A percentile compares a stretch with the other conserved stretches of the same genome.
Evolutionary conservation across 371 early-diverging fungal genomes (phyloP).

Genomic region (Blakeslea trispora): DNA sequence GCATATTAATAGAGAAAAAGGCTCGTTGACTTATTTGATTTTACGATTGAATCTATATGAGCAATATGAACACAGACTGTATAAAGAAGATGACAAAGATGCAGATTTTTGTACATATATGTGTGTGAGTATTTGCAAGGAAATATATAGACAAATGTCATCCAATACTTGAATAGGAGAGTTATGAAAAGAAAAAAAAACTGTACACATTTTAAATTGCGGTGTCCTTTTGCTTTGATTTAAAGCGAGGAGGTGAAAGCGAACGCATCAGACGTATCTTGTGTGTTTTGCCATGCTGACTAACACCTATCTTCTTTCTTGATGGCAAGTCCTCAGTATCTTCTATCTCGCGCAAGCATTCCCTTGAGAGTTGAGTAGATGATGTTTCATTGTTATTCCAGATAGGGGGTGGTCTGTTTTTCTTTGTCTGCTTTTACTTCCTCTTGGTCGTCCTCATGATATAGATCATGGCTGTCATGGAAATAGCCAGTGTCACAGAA

Average conservation of each 20-base stretch:
- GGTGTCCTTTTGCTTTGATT: background rate
- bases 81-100: too few relatives aligned
- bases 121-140: too few relatives aligned
- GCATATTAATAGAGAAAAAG: too few relatives aligned
- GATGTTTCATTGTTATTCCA: background rate
- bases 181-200: too few relatives aligned
- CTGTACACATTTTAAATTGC: too few relatives aligned
- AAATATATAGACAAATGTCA: too few relatives aligned
- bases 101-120: too few relatives aligned
- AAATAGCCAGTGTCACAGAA: background rate
- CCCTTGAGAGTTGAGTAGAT: too few relatives aligned
- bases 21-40: too few relatives aligned
- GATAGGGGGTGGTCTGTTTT: background rate
- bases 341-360: background rate
- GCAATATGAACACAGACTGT: too few relatives aligned
- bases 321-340: background rate
- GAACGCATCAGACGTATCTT: background rate
- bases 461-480: background rate
- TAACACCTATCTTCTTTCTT: background rate
- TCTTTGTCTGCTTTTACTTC: background rate
- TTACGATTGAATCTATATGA: too few relatives aligned
- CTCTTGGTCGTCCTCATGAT: background rate
- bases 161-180: too few relatives aligned
- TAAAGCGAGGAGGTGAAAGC: background rate
- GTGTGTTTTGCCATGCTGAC: background rate